Percentiles rank a stretch among this genome's conserved stretches.
Evolutionary conservation across 306 rosid species (phyloP).

Genomic region (Sesbania bispinosa): DNA sequence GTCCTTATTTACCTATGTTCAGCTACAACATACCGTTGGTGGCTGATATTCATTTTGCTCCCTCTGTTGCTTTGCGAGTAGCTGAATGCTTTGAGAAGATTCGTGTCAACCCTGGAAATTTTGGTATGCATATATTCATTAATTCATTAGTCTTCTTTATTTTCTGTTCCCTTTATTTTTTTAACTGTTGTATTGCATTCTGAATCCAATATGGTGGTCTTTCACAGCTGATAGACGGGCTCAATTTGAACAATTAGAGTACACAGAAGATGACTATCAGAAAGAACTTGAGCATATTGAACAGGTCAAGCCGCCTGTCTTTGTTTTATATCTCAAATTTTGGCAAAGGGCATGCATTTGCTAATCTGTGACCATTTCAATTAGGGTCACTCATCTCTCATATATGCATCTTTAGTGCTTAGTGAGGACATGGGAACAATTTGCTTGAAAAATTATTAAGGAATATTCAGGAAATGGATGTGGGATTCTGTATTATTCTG

Average conservation of each 20-base stretch:
- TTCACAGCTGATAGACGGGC: constrained; percentile 96
- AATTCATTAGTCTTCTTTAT: neutral
- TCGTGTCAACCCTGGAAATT: constrained; percentile 94
- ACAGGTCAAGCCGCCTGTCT: constrained; percentile 47
- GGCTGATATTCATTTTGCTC: constrained; percentile 95
- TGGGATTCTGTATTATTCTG: neutral
- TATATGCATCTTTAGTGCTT: neutral
- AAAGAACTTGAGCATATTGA: constrained; percentile 99
- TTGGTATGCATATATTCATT: constrained; percentile 50
- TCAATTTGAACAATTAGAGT: constrained; percentile 85
- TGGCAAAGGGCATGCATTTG: neutral
- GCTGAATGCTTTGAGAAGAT: constrained; percentile 93
- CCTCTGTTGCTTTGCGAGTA: constrained; percentile 75
- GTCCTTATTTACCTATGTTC: constrained; percentile 32
- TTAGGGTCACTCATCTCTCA: neutral
- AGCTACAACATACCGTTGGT: constrained; percentile 84
- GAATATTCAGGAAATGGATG: neutral
- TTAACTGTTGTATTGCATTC: neutral
- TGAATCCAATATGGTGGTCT: constrained; percentile 30
- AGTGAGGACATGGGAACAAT: neutral
- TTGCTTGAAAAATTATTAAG: neutral
- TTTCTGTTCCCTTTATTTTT: neutral
- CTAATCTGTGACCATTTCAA: neutral
- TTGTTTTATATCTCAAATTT: neutral
- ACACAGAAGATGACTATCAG: constrained; percentile 89